phyloP scores from a whole-genome alignment of 2,329 filamentous ascomycete species.

The Aureobasidium vineae region DNA sequence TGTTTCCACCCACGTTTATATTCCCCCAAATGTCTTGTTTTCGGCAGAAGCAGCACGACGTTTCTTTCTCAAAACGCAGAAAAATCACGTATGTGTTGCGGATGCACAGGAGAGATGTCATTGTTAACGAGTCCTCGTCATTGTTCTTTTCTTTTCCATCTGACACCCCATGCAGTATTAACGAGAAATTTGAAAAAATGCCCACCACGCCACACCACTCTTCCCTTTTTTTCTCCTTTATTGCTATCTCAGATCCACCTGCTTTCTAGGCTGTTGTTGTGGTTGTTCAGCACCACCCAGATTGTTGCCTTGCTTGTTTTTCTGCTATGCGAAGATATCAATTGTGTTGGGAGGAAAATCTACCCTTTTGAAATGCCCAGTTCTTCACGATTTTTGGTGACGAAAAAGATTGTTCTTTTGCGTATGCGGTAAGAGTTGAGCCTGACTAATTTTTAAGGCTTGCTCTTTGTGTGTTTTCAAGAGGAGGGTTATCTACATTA shows the following conservation, averaged over 20 bases:
- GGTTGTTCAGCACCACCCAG: neutral
- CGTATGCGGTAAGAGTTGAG: neutral
- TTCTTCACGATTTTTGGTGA: neutral
- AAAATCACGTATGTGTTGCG: neutral
- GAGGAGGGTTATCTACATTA: slow-evolving; percentile 16
- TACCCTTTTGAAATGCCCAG: neutral
- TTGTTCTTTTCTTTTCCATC: neutral
- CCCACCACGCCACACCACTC: neutral
- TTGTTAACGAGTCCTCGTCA: slow-evolving; percentile 5
- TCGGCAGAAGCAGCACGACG: neutral
- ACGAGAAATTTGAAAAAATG: slow-evolving; percentile 23
- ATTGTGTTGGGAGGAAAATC: neutral
- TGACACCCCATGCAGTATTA: slow-evolving; percentile 11
- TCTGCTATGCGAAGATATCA: slow-evolving; percentile 17
- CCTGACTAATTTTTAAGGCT: neutral
- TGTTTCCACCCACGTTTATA: slow-evolving; percentile 14
- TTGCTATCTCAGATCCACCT: neutral
- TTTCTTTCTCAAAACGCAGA: neutral
- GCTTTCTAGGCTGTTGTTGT: neutral
- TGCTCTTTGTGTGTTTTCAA: neutral
- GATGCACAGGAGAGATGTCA: slow-evolving; percentile 13
- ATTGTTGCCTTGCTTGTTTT: slow-evolving; percentile 4
- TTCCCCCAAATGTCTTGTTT: slow-evolving; percentile 14
- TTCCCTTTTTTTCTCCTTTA: neutral
- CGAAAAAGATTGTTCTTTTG: slow-evolving; percentile 3